Conservation (phyloP, 2,329 filamentous ascomycete species). For the Colletotrichum acutatum region DNA sequence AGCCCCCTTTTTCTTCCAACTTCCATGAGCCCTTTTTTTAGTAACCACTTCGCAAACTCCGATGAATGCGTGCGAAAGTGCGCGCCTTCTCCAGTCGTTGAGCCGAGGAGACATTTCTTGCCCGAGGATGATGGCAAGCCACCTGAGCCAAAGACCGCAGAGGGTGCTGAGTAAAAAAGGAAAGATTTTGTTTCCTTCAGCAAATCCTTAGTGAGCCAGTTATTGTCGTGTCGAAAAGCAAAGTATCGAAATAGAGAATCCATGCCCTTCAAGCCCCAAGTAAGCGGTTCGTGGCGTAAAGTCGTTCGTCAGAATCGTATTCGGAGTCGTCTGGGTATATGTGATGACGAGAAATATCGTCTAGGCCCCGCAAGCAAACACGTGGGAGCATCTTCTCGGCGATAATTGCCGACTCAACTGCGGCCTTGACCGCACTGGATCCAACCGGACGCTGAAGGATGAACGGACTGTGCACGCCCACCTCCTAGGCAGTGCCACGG, state of each 20-base stretch:
- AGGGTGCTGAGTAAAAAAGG: conserved; percentile 24
- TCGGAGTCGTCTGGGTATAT: conserved; percentile 35
- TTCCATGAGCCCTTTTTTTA: conserved; percentile 35
- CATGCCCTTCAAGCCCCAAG: conserved; percentile 31
- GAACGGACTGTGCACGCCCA: conserved; percentile 16
- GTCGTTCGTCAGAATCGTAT: conserved; percentile 36
- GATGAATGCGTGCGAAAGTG: conserved; percentile 36
- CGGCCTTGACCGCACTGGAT: conserved; percentile 21
- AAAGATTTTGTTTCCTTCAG: conserved; percentile 29
- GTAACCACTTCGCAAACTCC: conserved; percentile 36
- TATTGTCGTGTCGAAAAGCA: conserved; percentile 18
- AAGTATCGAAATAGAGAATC: conserved; percentile 26
- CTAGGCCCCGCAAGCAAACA: conserved; percentile 27
- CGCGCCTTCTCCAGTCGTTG: conserved; percentile 35
- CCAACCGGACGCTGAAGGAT: conserved; percentile 32
- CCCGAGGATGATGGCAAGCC: neutral
- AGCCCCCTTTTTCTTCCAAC: conserved; percentile 34
- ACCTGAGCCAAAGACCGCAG: conserved; percentile 25
- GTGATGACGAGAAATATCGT: conserved; percentile 34
- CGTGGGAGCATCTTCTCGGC: conserved; percentile 29
- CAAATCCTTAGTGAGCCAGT: conserved; percentile 19
- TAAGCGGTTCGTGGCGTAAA: conserved; percentile 34
- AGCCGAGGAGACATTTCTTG: conserved; percentile 29
- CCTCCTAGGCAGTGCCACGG: conserved; percentile 32
- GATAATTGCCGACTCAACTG: conserved; percentile 24